Percentiles rank a stretch among this genome's conserved stretches.
These are phyloP conservation scores for Geosiphon pyriformis DNA, from an alignment of 192 early-diverging fungal genomes.

Conservation along the genomic window DNA sequence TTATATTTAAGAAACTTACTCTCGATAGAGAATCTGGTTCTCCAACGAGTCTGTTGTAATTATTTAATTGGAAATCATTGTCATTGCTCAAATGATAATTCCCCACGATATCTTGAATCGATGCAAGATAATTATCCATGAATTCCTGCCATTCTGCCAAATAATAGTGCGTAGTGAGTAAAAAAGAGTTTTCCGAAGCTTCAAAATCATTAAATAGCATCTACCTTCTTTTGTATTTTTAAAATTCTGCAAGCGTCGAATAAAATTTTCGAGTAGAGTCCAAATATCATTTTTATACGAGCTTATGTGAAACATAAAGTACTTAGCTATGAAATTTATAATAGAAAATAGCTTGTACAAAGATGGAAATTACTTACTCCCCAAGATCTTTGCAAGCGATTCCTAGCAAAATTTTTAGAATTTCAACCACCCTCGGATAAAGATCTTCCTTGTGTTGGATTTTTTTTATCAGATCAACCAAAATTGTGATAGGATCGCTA, in stretches of 20 bases:
- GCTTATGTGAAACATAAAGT: too few species aligned
- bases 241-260: constrained; percentile 33
- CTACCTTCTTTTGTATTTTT: constrained; percentile 29
- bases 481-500: constrained; percentile 6
- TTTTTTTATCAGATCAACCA: constrained; percentile 21
- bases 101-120: constrained; percentile 37
- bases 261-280: constrained; percentile 45
- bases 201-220: neutral
- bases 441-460: constrained; percentile 29
- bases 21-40: too few species aligned
- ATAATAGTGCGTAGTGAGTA: too few species aligned
- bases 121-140: constrained; percentile 33
- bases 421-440: constrained; percentile 30
- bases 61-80: too few species aligned
- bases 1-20: too few species aligned
- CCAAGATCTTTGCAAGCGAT: neutral
- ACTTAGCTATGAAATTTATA: neutral
- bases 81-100: constrained; percentile 15
- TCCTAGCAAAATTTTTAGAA: constrained; percentile 31
- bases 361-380: constrained; percentile 4
- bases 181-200: too few species aligned
- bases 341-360: neutral
- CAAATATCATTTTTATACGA: constrained; percentile 45
- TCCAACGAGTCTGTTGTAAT: too few species aligned
- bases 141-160: constrained; percentile 31